phyloP scores from a whole-genome alignment of 495 filamentous ascomycete genomes.

The Antarctomyces pellizariae region DNA sequence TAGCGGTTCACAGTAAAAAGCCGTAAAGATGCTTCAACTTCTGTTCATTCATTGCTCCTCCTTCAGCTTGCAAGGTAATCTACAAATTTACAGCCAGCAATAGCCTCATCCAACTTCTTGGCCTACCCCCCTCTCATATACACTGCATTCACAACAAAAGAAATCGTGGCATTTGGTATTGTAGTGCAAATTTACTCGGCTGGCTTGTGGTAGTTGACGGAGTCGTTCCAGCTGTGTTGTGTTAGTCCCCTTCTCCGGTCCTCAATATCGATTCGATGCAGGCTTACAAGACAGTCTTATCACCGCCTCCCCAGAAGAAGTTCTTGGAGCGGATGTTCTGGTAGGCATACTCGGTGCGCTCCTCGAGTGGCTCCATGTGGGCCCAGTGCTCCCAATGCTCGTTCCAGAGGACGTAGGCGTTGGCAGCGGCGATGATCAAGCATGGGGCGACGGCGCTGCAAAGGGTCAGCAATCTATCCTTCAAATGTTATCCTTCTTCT shows the following conservation, averaged over 20 bases:
- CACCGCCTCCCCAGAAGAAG: slow-evolving; percentile 78
- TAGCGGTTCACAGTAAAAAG: too few species aligned
- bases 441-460: slow-evolving; percentile 41
- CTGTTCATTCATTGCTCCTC: too few species aligned
- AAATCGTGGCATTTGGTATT: too few species aligned
- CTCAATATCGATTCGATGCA: not conserved
- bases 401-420: slow-evolving; percentile 73
- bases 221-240: slow-evolving; percentile 60
- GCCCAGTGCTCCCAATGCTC: slow-evolving; percentile 93
- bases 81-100: too few species aligned
- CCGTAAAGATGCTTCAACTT: too few species aligned
- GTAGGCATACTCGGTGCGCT: slow-evolving; percentile 74
- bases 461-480: too few species aligned
- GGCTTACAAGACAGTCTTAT: slow-evolving; percentile 63
- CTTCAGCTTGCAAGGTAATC: too few species aligned
- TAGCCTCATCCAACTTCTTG: too few species aligned
- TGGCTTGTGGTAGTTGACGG: slow-evolving; percentile 94
- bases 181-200: too few species aligned
- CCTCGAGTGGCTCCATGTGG: slow-evolving; percentile 69
- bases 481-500: slow-evolving; percentile 7
- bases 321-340: slow-evolving; percentile 84
- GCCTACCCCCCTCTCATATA: too few species aligned
- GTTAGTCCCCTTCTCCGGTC: slow-evolving; percentile 5
- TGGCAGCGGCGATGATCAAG: slow-evolving; percentile 43
- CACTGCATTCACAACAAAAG: too few species aligned